Conservation (phyloP, 2,329 filamentous ascomycete genomes). For the Anthostomella pinea region DNA sequence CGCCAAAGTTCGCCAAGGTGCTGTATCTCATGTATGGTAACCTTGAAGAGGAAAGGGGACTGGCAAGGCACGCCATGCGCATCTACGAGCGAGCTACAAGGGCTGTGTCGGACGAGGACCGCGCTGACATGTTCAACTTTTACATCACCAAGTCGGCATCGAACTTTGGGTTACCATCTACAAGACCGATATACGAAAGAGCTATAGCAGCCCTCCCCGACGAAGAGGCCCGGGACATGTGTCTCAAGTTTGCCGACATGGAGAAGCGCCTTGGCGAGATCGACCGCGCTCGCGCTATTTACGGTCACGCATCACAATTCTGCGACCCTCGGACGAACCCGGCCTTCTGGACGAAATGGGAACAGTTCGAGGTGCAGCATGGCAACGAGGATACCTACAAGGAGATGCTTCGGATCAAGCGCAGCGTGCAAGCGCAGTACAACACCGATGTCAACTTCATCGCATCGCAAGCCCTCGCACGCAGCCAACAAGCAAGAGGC, state of each 20-base stretch:
- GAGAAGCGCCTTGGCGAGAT: conserved; percentile 89
- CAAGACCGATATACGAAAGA: conserved; percentile 91
- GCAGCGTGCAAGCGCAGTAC: conserved; percentile 95
- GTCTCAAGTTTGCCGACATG: conserved; percentile 97
- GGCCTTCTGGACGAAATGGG: conserved; percentile 95
- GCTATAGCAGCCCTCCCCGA: conserved; percentile 93
- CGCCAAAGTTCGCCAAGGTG: conserved; percentile 92
- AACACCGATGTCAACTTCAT: conserved; percentile 99
- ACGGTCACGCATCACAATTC: conserved; percentile 94
- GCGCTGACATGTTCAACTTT: conserved; percentile 97
- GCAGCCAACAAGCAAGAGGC: conserved; percentile 60
- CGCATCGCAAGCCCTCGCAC: conserved; percentile 87
- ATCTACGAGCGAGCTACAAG: conserved; percentile 97
- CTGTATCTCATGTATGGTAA: conserved; percentile 98
- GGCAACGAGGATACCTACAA: conserved; percentile 99
- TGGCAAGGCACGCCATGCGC: conserved; percentile 95
- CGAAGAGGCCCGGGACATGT: conserved; percentile 93
- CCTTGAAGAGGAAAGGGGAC: conserved; percentile 89
- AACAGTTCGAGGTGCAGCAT: conserved; percentile 94
- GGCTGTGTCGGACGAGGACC: conserved; percentile 90
- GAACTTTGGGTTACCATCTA: conserved; percentile 95
- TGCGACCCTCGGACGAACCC: conserved; percentile 90
- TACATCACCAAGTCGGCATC: conserved; percentile 99
- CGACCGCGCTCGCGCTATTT: conserved; percentile 91
- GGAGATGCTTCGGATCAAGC: conserved; percentile 97